Evolutionary conservation across 1,284 basidiomycete genomes (phyloP).

Genomic region (Apiotrichum akiyoshidainum): DNA sequence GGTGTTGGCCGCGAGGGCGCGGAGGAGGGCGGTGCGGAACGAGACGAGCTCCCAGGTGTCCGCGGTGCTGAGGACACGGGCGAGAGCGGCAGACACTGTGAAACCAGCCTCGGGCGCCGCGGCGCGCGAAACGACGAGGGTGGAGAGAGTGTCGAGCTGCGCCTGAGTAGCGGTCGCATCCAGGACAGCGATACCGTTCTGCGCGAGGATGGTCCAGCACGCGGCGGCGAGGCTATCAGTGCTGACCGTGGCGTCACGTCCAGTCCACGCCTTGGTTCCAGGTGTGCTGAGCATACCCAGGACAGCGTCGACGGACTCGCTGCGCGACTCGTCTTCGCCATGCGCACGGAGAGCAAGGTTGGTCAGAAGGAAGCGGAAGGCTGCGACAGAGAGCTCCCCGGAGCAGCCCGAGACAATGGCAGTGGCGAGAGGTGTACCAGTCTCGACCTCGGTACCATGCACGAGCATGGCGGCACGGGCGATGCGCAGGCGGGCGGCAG

Average conservation of each 20-base stretch:
- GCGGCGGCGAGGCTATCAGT: conserved; percentile 17
- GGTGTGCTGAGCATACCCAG: conserved; percentile 8
- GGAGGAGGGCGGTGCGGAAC: conserved; percentile 17
- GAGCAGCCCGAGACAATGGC: neutral
- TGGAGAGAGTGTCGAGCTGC: conserved; percentile 16
- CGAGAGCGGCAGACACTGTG: conserved; percentile 1
- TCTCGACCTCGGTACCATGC: neutral
- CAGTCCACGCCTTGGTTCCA: conserved; percentile 8
- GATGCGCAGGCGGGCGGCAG: conserved; percentile 15
- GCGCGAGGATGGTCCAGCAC: conserved; percentile 25
- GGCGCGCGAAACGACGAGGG: conserved; percentile 6
- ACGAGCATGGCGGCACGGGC: conserved; percentile 13
- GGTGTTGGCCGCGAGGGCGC: conserved; percentile 6
- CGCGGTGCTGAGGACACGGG: conserved; percentile 12
- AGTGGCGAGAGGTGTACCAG: neutral
- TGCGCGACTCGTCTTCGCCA: neutral
- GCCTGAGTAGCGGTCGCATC: conserved; percentile 9
- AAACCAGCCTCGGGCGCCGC: neutral
- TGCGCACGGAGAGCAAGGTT: conserved; percentile 11
- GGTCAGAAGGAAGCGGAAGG: conserved; percentile 18
- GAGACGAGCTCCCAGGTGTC: conserved; percentile 19
- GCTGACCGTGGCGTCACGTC: conserved; percentile 13
- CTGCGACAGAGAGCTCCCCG: conserved; percentile 16
- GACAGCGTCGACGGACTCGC: conserved; percentile 11
- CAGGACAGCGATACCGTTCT: conserved; percentile 24